Conservation (phyloP, 768 basidiomycete species). For the Hericium coralloides region DNA sequence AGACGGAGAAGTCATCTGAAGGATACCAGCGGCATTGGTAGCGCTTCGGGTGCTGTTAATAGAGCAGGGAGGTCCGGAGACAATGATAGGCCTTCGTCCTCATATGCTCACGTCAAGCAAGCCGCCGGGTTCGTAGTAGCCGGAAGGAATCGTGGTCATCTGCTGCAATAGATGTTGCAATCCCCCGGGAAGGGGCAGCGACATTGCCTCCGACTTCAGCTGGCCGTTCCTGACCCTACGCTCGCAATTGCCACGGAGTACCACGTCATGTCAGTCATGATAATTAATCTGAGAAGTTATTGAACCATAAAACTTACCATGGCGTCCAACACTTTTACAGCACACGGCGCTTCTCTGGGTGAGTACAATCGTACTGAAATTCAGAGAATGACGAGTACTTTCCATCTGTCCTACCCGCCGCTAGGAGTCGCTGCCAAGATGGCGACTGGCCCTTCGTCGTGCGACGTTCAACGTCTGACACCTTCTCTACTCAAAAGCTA, state of each 20-base stretch:
- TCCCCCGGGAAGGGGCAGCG: not conserved
- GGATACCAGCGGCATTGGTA: not conserved
- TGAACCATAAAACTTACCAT: not conserved
- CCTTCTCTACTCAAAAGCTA: not conserved
- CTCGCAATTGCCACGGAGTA: no score
- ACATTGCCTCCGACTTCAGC: no score
- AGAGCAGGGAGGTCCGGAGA: not conserved
- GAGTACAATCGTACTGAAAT: not conserved
- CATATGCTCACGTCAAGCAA: not conserved
- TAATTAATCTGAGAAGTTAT: constrained; percentile 1
- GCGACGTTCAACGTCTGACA: not conserved
- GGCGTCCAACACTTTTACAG: not conserved
- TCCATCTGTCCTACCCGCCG: not conserved
- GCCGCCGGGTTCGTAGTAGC: not conserved
- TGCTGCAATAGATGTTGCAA: not conserved
- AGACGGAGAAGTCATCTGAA: constrained; percentile 2
- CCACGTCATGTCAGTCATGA: not conserved
- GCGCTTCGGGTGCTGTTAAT: not conserved
- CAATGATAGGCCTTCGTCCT: not conserved
- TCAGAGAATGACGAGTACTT: not conserved
- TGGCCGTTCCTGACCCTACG: no score
- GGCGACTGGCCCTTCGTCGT: not conserved
- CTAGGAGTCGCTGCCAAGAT: not conserved
- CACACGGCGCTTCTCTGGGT: not conserved
- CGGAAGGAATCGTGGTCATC: not conserved